Evolutionary conservation across 495 filamentous ascomycete genomes (phyloP).

Genomic region (Emericellopsis terricola): DNA sequence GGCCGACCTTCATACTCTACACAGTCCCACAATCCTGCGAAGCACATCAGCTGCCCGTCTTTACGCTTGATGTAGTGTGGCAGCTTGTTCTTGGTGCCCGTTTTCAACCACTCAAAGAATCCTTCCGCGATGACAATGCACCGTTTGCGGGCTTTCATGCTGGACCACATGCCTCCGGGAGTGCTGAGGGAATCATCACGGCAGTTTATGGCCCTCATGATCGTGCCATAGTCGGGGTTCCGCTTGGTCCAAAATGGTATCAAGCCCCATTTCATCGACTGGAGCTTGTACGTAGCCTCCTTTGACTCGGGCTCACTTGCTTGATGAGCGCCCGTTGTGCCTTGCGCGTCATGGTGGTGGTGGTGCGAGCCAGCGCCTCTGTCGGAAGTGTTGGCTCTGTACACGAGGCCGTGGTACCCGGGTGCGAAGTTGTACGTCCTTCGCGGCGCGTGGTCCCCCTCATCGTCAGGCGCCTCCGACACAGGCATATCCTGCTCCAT

Average conservation of each 20-base stretch:
- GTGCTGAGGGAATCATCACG: constrained; percentile 72
- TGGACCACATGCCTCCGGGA: constrained; percentile 71
- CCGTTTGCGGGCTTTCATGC: constrained; percentile 74
- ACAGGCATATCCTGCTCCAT: constrained; percentile 59
- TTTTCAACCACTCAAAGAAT: constrained; percentile 94
- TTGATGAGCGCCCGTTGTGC: constrained; percentile 3
- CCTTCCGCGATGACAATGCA: constrained; percentile 79
- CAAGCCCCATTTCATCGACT: constrained; percentile 80
- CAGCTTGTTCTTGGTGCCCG: constrained; percentile 55
- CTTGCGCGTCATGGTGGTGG: background rate
- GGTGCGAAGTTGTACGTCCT: constrained; percentile 90
- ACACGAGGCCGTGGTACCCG: constrained; percentile 68
- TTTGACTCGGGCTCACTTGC: background rate
- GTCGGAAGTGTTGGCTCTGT: constrained; percentile 55
- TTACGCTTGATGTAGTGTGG: constrained; percentile 69
- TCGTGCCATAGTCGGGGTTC: constrained; percentile 45
- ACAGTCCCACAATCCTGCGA: constrained; percentile 87
- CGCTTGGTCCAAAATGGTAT: constrained; percentile 18
- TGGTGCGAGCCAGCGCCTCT: constrained; percentile 20
- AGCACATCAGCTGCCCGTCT: constrained; percentile 70
- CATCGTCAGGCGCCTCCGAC: constrained; percentile 57
- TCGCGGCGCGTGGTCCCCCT: constrained; percentile 34
- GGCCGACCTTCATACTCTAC: constrained; percentile 55
- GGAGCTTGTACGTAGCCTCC: constrained; percentile 47
- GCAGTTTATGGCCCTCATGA: constrained; percentile 86